A percentile compares a stretch with the other conserved stretches of the same genome.
Conservation (phyloP, 352 stramenopile genomes). For the Globisporangium iwayamae region DNA sequence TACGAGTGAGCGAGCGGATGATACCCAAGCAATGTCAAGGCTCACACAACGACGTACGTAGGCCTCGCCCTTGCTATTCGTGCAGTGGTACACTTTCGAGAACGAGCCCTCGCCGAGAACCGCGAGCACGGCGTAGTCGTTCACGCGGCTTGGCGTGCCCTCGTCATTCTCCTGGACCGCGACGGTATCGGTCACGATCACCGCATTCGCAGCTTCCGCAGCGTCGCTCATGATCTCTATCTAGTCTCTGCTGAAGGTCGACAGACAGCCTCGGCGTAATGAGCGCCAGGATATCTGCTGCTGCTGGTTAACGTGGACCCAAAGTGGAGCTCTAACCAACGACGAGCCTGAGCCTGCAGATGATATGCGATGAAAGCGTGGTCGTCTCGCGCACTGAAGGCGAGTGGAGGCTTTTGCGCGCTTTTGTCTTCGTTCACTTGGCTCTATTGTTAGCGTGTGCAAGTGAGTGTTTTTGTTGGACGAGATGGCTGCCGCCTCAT, state of each 20-base stretch:
- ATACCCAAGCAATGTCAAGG: neutral
- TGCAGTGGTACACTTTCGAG: slow-evolving; percentile 73
- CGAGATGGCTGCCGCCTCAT: neutral
- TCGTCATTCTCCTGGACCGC: slow-evolving; percentile 61
- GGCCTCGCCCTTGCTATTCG: slow-evolving; percentile 38
- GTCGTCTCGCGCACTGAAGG: neutral
- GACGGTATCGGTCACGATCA: slow-evolving; percentile 65
- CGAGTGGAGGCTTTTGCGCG: neutral
- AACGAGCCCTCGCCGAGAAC: slow-evolving; percentile 75
- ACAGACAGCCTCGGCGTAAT: neutral
- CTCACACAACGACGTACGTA: slow-evolving; percentile 35
- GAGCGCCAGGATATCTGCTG: no score
- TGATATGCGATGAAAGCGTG: no score
- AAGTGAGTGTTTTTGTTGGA: neutral
- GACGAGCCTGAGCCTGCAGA: no score
- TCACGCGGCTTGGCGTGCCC: slow-evolving; percentile 61
- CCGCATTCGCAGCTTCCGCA: slow-evolving; percentile 11
- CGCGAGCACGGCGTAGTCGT: slow-evolving; percentile 59
- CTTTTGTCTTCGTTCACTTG: neutral
- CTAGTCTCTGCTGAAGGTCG: no score
- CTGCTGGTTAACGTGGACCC: no score
- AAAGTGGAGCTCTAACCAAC: no score
- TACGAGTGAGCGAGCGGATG: neutral
- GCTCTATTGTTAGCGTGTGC: neutral
- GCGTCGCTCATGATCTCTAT: neutral